Base-by-base conservation (phyloP, 805 yeast species). In the Ogataea degrootiae region DNA sequence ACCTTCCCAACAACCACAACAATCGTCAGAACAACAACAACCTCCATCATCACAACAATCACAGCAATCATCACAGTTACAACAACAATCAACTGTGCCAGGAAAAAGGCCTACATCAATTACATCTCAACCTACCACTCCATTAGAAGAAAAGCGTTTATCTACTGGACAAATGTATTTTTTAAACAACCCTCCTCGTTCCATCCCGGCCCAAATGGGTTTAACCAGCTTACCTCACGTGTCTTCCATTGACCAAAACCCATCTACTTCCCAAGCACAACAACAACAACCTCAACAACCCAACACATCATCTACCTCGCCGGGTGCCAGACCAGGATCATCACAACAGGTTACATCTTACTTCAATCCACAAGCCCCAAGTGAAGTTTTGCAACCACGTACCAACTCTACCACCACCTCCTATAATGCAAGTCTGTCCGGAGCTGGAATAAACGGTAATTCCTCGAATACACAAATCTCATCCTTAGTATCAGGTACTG, bases 151-250 rank as follows among this genome's bases (percentile, higher is more conserved):
- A 23, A 56, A 55, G 35, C 45, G 58, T 16, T 38, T 39, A 3
- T 39, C 49, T 6, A 35, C 41, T 17, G 47, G 55, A 21, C 56
- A 48, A 21, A 42, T 44, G 6, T 62, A 62, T 39, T 53, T 62
- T 1, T 43, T 62, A 38, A 51, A 41, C 45, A 61, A 61, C 39
- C 66, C 65, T 7, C 66, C 66, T 8, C 49, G 66, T 34, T 57
- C 62, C 22, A 46, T 60, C 9, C 66, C 66, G 7, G 48, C 52
- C 17, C 54, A 50, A 26, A 39, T 43, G 6, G 35, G 42, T 23
- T 37, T 41, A 37, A 39, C 45, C 11, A 37, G 46, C 8, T 26
- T 39, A 26, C 47, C 50, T 3, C 51, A 50, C 23, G 48, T 46
- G 16, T 50, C 39, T 22, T 44, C 41, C 23, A 36, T 42, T 40